Percentiles rank a stretch among this genome's conserved stretches.
Evolutionary conservation across 2,329 filamentous ascomycete species (phyloP).

Genomic region (Botrytis pseudocinerea): DNA sequence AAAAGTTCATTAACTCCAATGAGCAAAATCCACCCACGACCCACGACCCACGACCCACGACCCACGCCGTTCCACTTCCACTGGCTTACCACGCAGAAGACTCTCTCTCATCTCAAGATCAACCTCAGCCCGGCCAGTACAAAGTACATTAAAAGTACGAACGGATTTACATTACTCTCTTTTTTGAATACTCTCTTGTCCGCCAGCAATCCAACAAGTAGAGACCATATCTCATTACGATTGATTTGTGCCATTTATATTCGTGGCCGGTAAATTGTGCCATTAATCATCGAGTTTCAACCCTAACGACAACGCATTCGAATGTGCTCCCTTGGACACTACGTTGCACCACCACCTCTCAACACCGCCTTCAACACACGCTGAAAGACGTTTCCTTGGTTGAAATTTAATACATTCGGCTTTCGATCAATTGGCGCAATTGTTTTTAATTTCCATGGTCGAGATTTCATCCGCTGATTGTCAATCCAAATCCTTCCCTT

Average conservation of each 20-base stretch:
- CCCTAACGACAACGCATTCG: constrained; percentile 22
- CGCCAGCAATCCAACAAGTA: background rate
- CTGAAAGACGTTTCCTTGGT: background rate
- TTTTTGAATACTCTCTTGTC: background rate
- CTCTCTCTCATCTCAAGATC: background rate
- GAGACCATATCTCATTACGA: background rate
- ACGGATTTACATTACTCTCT: background rate
- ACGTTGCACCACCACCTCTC: constrained; percentile 21
- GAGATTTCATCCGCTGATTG: constrained; percentile 2
- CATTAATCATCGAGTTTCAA: constrained; percentile 16
- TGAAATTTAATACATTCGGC: background rate
- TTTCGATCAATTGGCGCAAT: constrained; percentile 5
- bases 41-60: background rate
- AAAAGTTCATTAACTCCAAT: background rate
- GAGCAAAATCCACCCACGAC: background rate
- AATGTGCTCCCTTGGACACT: constrained; percentile 15
- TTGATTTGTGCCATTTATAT: background rate
- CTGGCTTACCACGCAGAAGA: background rate
- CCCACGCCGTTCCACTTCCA: background rate
- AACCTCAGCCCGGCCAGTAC: constrained; percentile 1
- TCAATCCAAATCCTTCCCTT: constrained; percentile 14
- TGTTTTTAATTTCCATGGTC: constrained; percentile 2
- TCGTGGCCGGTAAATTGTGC: background rate
- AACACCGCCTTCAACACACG: constrained; percentile 7
- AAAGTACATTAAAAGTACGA: background rate